phyloP scores from a whole-genome alignment of 2,329 filamentous ascomycete species.

The Alternaria panax region DNA sequence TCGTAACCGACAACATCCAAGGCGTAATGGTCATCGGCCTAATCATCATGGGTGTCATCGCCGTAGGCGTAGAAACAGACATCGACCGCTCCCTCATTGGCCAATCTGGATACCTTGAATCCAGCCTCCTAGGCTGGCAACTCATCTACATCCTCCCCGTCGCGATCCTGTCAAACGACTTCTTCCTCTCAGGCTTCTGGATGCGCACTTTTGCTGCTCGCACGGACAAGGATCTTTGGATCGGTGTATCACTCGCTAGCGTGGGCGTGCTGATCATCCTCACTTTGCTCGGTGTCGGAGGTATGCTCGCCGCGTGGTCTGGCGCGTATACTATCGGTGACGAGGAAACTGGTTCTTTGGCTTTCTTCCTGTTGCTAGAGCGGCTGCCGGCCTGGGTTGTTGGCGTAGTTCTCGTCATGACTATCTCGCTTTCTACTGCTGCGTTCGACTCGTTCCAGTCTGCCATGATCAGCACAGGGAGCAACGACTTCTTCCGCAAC shows the following conservation, averaged over 20 bases:
- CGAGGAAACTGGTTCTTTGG: conserved; percentile 68
- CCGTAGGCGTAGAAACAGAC: conserved; percentile 77
- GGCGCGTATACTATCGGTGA: conserved; percentile 72
- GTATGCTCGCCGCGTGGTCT: conserved; percentile 80
- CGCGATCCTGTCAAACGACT: conserved; percentile 82
- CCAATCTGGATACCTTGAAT: conserved; percentile 71
- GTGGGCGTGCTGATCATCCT: conserved; percentile 71
- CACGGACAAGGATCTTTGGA: conserved; percentile 78
- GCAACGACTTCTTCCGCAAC: conserved; percentile 86
- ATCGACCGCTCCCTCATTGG: conserved; percentile 74
- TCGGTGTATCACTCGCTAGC: conserved; percentile 75
- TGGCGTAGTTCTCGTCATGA: conserved; percentile 81
- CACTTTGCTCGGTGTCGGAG: conserved; percentile 74
- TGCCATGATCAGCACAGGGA: conserved; percentile 84
- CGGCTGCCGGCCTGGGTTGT: conserved; percentile 81
- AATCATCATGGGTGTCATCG: conserved; percentile 77
- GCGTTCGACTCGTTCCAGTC: conserved; percentile 83
- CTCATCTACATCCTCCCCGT: conserved; percentile 84
- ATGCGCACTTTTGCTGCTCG: conserved; percentile 81
- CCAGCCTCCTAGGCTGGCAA: conserved; percentile 80
- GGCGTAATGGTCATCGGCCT: conserved; percentile 78
- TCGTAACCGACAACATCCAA: conserved; percentile 83
- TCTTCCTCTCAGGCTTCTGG: conserved; percentile 87
- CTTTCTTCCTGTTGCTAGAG: conserved; percentile 78
- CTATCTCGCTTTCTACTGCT: conserved; percentile 76